phyloP scores from a whole-genome alignment of 371 early-diverging fungal genomes.

The Coemansia linderi region DNA sequence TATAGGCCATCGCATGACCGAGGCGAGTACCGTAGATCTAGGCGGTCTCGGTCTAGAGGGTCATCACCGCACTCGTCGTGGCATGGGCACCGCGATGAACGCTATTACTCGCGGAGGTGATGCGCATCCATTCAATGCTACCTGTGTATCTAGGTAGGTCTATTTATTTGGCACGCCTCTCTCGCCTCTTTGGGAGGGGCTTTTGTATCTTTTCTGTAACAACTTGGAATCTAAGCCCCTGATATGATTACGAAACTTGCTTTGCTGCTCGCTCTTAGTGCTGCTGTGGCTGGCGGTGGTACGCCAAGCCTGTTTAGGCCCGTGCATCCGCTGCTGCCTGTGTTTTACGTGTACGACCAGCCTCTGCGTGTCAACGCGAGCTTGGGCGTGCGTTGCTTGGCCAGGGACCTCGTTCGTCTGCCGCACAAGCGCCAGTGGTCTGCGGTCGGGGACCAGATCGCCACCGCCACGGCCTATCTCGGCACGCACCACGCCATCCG shows the following conservation, averaged over 20 bases:
- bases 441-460: neutral
- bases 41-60: slow-evolving; percentile 7
- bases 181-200: neutral
- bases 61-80: neutral
- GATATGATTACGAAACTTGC: neutral
- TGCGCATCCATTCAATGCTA: slow-evolving; percentile 1
- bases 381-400: neutral
- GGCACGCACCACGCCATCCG: slow-evolving; percentile 26
- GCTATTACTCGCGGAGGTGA: neutral
- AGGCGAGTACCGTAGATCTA: slow-evolving; percentile 3
- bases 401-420: neutral
- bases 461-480: neutral
- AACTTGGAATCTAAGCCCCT: neutral
- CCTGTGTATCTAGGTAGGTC: neutral
- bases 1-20: slow-evolving; percentile 1
- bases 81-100: slow-evolving; percentile 5
- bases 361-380: slow-evolving; percentile 2
- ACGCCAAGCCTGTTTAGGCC: neutral
- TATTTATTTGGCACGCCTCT: neutral
- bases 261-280: neutral
- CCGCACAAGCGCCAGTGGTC: neutral
- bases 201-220: neutral
- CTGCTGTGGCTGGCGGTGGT: neutral
- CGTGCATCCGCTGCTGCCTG: neutral
- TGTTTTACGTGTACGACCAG: slow-evolving; percentile 9